A percentile compares a stretch with the other conserved stretches of the same genome.
These are phyloP conservation scores for Hypoxylon sp. DNA, from an alignment of 2,329 filamentous ascomycete genomes.

Conservation along the genomic window DNA sequence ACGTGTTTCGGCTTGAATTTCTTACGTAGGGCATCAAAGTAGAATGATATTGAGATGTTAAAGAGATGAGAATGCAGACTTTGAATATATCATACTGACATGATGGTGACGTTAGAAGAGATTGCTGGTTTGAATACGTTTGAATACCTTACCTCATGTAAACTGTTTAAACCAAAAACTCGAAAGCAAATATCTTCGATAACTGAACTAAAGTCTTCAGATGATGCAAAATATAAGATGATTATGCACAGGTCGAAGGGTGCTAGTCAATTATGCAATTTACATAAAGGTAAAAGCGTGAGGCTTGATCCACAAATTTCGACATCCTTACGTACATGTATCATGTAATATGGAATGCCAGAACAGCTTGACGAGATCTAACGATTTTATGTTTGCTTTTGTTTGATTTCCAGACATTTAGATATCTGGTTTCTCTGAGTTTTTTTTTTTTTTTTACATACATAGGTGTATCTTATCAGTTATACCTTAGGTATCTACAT, in stretches of 20 bases:
- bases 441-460: not conserved
- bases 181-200: not conserved
- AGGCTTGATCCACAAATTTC: no score
- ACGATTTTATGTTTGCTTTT: not conserved
- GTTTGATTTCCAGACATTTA: not conserved
- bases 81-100: conserved; percentile 5
- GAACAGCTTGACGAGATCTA: not conserved
- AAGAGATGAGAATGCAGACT: not conserved
- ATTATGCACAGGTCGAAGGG: not conserved
- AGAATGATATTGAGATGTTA: not conserved
- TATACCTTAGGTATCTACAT: no score
- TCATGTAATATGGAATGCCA: not conserved
- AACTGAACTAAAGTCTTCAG: not conserved
- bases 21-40: not conserved
- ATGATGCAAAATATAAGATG: not conserved
- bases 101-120: conserved; percentile 11
- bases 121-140: not conserved
- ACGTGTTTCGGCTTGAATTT: not conserved
- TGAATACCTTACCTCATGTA: no score
- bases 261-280: not conserved
- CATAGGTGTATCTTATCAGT: no score
- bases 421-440: not conserved
- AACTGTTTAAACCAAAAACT: not conserved
- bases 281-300: no score
- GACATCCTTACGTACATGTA: not conserved